These are phyloP conservation scores for Excoecaria cochinchinensis DNA, from an alignment of 345 rosid genomes.

Conservation along the genomic window DNA sequence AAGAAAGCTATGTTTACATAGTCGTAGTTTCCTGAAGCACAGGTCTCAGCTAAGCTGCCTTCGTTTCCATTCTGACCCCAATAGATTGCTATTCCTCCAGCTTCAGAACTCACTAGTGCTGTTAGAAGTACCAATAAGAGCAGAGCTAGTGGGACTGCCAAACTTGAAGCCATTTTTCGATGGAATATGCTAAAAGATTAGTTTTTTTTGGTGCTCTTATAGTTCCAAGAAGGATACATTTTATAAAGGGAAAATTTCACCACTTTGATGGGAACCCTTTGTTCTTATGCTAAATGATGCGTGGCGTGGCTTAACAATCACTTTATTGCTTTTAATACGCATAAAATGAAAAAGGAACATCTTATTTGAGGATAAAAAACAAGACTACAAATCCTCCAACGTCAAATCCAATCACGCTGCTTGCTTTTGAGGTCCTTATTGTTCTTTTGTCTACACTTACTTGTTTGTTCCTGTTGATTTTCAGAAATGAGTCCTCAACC, in stretches of 20 bases:
- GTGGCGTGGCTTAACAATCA: conserved; percentile 7
- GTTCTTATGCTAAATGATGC: background rate
- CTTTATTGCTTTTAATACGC: background rate
- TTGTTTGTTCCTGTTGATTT: background rate
- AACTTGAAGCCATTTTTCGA: conserved; percentile 3
- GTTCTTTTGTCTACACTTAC: background rate
- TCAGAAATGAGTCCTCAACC: background rate
- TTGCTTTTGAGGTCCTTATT: background rate
- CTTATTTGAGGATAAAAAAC: background rate
- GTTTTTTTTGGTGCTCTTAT: background rate
- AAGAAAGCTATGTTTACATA: conserved; percentile 20
- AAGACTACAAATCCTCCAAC: background rate
- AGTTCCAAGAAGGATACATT: background rate
- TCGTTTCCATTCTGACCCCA: conserved; percentile 22
- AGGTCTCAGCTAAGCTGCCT: conserved; percentile 15
- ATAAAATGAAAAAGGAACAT: background rate
- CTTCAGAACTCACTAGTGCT: background rate
- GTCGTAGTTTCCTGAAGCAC: conserved; percentile 13
- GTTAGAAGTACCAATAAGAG: background rate
- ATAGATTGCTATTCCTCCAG: conserved; percentile 13
- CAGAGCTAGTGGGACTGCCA: conserved; percentile 7
- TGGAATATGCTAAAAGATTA: background rate
- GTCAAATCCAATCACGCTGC: background rate
- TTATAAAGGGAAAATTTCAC: background rate
- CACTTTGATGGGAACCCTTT: background rate